phyloP scores from a whole-genome alignment of 2,329 filamentous ascomycete species.

The Parafenestella ontariensis region DNA sequence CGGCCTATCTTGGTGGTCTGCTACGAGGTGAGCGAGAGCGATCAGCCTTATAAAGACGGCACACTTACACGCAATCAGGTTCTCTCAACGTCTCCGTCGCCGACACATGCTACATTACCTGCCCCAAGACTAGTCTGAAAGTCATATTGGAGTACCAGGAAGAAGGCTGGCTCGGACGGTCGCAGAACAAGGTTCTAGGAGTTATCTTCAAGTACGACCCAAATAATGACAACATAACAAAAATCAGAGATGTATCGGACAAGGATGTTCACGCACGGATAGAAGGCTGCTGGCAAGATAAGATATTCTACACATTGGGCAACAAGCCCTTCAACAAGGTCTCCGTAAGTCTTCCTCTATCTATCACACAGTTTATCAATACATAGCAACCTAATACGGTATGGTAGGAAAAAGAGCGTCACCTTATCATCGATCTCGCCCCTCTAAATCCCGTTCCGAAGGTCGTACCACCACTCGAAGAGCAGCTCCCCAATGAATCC shows the following conservation, averaged over 20 bases:
- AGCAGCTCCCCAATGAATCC: slow-evolving; percentile 89
- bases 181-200: slow-evolving; percentile 90
- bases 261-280: slow-evolving; percentile 83
- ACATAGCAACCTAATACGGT: slow-evolving; percentile 11
- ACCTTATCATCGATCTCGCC: slow-evolving; percentile 84
- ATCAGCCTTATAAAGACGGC: neutral
- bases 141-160: slow-evolving; percentile 92
- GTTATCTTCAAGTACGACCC: slow-evolving; percentile 91
- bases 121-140: slow-evolving; percentile 88
- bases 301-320: slow-evolving; percentile 66
- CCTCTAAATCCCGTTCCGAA: slow-evolving; percentile 83
- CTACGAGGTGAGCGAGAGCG: slow-evolving; percentile 64
- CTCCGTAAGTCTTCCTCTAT: slow-evolving; percentile 67
- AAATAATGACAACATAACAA: slow-evolving; percentile 78
- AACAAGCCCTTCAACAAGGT: slow-evolving; percentile 54
- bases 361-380: neutral
- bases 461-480: slow-evolving; percentile 74
- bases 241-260: slow-evolving; percentile 85
- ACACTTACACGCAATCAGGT: slow-evolving; percentile 50
- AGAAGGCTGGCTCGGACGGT: slow-evolving; percentile 90
- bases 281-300: slow-evolving; percentile 83
- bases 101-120: slow-evolving; percentile 87
- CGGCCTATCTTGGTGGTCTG: slow-evolving; percentile 89
- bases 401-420: slow-evolving; percentile 55
- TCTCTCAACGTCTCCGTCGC: slow-evolving; percentile 89